Base-by-base conservation (phyloP, 164 flowering plant genomes). In the Nelumbo lutea region DNA sequence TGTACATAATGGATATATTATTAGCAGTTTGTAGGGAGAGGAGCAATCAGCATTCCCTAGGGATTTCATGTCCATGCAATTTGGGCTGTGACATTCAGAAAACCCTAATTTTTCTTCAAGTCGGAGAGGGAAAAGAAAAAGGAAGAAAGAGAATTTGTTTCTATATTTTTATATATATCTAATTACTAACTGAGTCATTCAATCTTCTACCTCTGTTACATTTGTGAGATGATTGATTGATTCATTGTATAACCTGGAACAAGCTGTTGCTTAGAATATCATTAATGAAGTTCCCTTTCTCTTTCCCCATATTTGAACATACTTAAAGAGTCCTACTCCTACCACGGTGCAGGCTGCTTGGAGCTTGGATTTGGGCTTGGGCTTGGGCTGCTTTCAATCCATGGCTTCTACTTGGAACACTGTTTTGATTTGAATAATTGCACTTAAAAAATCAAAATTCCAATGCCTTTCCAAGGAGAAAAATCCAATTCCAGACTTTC, bases 231-330 rank as follows among this genome's bases (percentile, higher is more conserved):
- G 71, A 71, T 76, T 70, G 75, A 66, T 72, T 68, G 76, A 64
- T 70, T 72, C 63, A 61, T 73, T 81, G 77, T 72, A 65, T 64
- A 71, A 51, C 71, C 62, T 70, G 98, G 98, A 95, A 95, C 58
- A 46, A 13, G 57, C 2, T 53, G 14, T 53, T 9, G n/a, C 57
- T 53, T 53, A 11, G 2, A 53, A 11, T 53, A 11, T 53, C 27
- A 27, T 27, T 27, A 27, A 27, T 27, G 27, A 27, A 27, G 27
- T 27, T 27, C 27, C 27, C 27, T 27, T 27, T 27, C 27, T 27
- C 27, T 27, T 27, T 27, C 0, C 27, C 27, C 27, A 27, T 27
- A 27, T 27, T 27, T 27, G 27, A 27, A 27, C 27, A 27, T 27
- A 27, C 27, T 27, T 27, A 27, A 27, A 27, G 27, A 27, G 27